phyloP scores from a whole-genome alignment of 352 stramenopile species.

The Phytophthora brassicae region DNA sequence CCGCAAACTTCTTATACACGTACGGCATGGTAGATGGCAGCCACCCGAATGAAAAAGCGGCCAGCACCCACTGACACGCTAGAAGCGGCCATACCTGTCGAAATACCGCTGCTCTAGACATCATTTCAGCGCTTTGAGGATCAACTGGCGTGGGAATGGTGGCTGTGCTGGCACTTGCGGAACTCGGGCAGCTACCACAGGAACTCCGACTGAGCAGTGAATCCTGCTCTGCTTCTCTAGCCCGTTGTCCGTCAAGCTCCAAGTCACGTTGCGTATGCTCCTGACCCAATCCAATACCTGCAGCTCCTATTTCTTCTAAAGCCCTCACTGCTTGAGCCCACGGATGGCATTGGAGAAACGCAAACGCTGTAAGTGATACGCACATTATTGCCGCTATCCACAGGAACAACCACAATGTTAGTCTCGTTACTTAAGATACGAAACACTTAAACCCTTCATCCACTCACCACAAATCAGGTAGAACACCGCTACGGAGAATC shows the following conservation, averaged over 20 bases:
- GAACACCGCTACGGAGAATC: constrained; percentile 62
- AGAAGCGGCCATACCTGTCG: constrained; percentile 52
- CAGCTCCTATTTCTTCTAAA: not conserved
- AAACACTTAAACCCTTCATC: not conserved
- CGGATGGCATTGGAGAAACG: constrained; percentile 55
- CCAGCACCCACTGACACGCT: constrained; percentile 53
- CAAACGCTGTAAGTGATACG: constrained; percentile 53
- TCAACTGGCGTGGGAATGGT: constrained; percentile 7
- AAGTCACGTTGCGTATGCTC: not conserved
- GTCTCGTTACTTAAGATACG: not conserved
- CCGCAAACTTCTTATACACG: constrained; percentile 71
- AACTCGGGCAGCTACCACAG: constrained; percentile 14
- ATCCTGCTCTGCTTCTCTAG: constrained; percentile 28
- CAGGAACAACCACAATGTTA: not conserved
- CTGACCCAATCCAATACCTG: constrained; percentile 1
- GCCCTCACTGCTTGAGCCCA: constrained; percentile 23
- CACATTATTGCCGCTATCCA: constrained; percentile 51
- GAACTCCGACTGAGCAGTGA: constrained; percentile 24
- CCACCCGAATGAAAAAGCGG: constrained; percentile 64
- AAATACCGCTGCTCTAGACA: constrained; percentile 32
- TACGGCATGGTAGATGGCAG: constrained; percentile 74
- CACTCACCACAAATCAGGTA: constrained; percentile 60
- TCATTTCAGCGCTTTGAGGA: constrained; percentile 1
- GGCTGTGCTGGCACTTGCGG: constrained; percentile 8
- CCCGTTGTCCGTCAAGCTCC: constrained; percentile 4